Percentiles rank a stretch among this genome's conserved stretches.
Conservation (phyloP, 768 basidiomycete genomes). For the Candolleomyces eurysporus region DNA sequence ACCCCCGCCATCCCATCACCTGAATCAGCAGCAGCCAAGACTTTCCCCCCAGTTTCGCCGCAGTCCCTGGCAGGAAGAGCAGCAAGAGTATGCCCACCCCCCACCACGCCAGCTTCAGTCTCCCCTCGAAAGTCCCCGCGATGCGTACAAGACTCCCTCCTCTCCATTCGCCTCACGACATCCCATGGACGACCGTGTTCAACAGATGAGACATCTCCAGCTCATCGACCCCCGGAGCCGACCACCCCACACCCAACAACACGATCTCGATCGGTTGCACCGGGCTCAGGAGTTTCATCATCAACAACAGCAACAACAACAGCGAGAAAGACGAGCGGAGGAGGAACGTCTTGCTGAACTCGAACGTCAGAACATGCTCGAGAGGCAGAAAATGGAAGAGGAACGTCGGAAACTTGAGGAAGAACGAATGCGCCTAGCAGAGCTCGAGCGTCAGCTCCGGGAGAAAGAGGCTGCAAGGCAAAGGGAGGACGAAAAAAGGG, state of each 20-base stretch:
- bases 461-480: conserved; percentile 5
- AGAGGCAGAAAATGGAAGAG: conserved; percentile 12
- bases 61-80: conserved; percentile 16
- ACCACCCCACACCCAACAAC: conserved; percentile 4
- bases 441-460: conserved; percentile 9
- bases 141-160: conserved; percentile 7
- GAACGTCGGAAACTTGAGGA: conserved; percentile 9
- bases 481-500: neutral
- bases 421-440: conserved; percentile 10
- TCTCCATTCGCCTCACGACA: conserved; percentile 1
- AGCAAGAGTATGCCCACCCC: conserved; percentile 5
- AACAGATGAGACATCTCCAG: conserved; percentile 6
- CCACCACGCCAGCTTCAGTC: conserved; percentile 12
- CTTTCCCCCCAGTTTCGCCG: conserved; percentile 14
- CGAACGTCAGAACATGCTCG: conserved; percentile 11
- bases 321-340: conserved; percentile 12
- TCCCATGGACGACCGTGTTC: conserved; percentile 13
- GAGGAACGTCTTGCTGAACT: conserved; percentile 12
- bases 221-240: conserved; percentile 10
- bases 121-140: conserved; percentile 9
- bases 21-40: conserved; percentile 14
- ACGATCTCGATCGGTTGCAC: conserved; percentile 6
- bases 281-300: conserved; percentile 5
- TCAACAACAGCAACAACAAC: conserved; percentile 7
- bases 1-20: neutral